These are phyloP conservation scores for Ogataea saltuana DNA, from an alignment of 805 yeast species.

Conservation along the genomic window DNA sequence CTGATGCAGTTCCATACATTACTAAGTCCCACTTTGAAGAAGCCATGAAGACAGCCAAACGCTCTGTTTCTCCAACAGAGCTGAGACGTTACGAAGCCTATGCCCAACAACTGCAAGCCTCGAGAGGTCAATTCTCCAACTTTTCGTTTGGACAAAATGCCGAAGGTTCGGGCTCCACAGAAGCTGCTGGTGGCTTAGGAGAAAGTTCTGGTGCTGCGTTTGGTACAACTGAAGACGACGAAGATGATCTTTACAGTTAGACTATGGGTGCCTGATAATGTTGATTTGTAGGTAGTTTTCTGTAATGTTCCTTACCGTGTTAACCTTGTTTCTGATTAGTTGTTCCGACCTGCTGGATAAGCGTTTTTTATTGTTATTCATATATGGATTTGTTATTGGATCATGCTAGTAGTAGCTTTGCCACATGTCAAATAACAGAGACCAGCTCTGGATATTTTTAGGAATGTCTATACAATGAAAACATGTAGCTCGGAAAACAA, in stretches of 20 bases:
- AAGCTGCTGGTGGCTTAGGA: constrained; percentile 34
- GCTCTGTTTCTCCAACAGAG: constrained; percentile 96
- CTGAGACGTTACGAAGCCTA: constrained; percentile 98
- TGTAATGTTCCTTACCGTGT: constrained; percentile 2
- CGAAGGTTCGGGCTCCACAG: constrained; percentile 35
- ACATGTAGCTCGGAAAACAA: background rate
- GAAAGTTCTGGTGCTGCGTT: constrained; percentile 44
- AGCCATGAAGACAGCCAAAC: constrained; percentile 99
- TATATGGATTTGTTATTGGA: constrained; percentile 1
- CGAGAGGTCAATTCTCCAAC: constrained; percentile 92
- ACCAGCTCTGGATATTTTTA: background rate
- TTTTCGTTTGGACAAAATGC: constrained; percentile 72
- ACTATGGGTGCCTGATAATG: background rate
- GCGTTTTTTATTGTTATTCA: background rate
- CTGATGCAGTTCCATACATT: constrained; percentile 94
- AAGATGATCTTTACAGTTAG: constrained; percentile 45
- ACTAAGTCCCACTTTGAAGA: constrained; percentile 94
- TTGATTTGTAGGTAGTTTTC: background rate
- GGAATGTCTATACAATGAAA: constrained; percentile 4
- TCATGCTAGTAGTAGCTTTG: too few species aligned
- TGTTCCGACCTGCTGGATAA: background rate
- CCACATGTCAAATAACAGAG: background rate
- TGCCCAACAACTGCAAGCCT: constrained; percentile 92
- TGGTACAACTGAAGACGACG: constrained; percentile 51
- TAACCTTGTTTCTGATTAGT: too few species aligned